Evolutionary conservation across 495 filamentous ascomycete species (phyloP).

Genomic region (Podospora anserina): DNA sequence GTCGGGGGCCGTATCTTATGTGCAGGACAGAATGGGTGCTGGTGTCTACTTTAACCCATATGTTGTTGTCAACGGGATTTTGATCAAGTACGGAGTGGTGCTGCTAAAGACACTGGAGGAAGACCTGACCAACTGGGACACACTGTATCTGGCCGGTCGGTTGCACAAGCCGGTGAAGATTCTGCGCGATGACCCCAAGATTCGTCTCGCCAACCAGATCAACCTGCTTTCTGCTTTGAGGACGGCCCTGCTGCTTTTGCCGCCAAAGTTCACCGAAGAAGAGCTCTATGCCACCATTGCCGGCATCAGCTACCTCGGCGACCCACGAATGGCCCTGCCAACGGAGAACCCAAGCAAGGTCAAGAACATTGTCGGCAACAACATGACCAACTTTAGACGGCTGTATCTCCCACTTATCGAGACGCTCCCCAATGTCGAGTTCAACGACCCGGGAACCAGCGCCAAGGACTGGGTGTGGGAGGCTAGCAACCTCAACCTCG

Average conservation of each 20-base stretch:
- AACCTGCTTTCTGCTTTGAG: conserved; percentile 90
- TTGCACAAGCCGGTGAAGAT: conserved; percentile 98
- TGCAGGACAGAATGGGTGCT: conserved; percentile 86
- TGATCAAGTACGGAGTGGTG: conserved; percentile 97
- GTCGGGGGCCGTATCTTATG: conserved; percentile 72
- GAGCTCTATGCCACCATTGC: conserved; percentile 87
- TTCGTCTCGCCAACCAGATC: conserved; percentile 90
- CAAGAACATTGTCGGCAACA: conserved; percentile 84
- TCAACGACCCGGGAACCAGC: conserved; percentile 64
- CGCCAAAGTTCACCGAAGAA: conserved; percentile 77
- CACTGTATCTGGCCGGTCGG: conserved; percentile 88
- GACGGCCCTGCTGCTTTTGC: conserved; percentile 81
- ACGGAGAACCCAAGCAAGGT: conserved; percentile 93
- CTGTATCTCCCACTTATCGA: conserved; percentile 87
- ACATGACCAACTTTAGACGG: conserved; percentile 85
- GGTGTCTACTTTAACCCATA: conserved; percentile 98
- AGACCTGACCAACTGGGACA: conserved; percentile 86
- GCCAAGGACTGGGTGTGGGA: conserved; percentile 64
- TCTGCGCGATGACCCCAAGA: conserved; percentile 83
- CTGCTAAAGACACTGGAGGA: conserved; percentile 82
- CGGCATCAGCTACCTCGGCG: conserved; percentile 87
- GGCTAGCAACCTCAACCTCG: conserved; percentile 49
- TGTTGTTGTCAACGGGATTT: conserved; percentile 87
- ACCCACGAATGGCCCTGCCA: conserved; percentile 84
- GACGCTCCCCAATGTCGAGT: conserved; percentile 81